Conservation (phyloP, 805 yeast genomes). For the Wickerhamiella sorbophila region DNA sequence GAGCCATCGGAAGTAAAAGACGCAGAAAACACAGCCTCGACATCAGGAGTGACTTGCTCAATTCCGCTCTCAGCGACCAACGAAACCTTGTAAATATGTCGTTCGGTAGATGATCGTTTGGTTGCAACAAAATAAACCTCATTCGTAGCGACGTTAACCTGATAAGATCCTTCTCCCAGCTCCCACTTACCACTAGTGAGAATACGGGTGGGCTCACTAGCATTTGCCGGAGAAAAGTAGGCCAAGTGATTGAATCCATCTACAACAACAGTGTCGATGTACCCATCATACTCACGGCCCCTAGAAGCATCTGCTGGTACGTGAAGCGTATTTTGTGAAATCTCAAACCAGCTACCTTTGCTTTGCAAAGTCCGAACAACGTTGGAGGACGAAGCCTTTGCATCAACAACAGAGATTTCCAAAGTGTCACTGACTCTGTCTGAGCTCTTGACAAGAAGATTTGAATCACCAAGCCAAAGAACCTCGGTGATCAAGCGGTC, state of each 20-base stretch:
- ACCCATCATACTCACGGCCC: slow-evolving; percentile 45
- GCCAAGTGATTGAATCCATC: slow-evolving; percentile 62
- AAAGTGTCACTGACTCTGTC: slow-evolving; percentile 55
- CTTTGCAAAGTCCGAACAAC: slow-evolving; percentile 36
- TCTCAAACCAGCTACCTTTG: slow-evolving; percentile 64
- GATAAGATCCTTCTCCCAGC: slow-evolving; percentile 36
- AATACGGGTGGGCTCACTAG: slow-evolving; percentile 34
- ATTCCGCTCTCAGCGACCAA: slow-evolving; percentile 33
- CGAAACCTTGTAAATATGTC: slow-evolving; percentile 64
- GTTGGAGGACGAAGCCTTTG: slow-evolving; percentile 22
- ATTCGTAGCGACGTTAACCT: slow-evolving; percentile 22
- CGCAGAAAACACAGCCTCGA: slow-evolving; percentile 52
- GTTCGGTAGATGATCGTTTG: slow-evolving; percentile 60
- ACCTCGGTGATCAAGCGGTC: slow-evolving; percentile 52
- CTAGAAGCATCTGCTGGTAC: slow-evolving; percentile 36
- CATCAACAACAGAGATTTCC: slow-evolving; percentile 41
- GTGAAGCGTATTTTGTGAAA: slow-evolving; percentile 45
- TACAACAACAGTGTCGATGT: slow-evolving; percentile 50
- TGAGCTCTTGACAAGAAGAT: slow-evolving; percentile 41
- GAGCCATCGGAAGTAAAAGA: slow-evolving; percentile 72
- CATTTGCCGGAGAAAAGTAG: slow-evolving; percentile 58
- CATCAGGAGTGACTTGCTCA: slow-evolving; percentile 36
- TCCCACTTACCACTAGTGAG: slow-evolving; percentile 82
- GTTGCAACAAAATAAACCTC: slow-evolving; percentile 56
- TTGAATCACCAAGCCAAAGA: slow-evolving; percentile 47